Percentiles rank a stretch among this genome's conserved stretches.
These are phyloP conservation scores for Rhizophagus prolifer DNA, from an alignment of 192 early-diverging fungal species.

Conservation along the genomic window DNA sequence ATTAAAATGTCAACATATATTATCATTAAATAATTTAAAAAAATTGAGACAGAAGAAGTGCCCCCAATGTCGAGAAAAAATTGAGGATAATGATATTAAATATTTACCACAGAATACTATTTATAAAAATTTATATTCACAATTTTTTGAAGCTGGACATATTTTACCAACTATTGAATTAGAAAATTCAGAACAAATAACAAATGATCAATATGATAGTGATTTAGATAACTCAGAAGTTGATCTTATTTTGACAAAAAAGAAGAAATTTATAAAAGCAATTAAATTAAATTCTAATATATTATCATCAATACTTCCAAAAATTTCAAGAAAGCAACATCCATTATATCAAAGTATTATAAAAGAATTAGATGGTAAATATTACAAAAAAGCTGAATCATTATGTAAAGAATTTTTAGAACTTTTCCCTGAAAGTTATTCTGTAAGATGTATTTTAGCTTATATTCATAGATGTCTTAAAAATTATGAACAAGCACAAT, in stretches of 20 bases:
- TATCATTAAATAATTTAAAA: no score
- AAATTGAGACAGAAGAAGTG: no score
- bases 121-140: not conserved
- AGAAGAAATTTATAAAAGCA: not conserved
- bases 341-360: not conserved
- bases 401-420: not conserved
- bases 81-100: not conserved
- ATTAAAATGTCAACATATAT: no score
- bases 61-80: not conserved
- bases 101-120: not conserved
- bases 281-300: not conserved
- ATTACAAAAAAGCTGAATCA: not conserved
- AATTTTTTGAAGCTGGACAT: not conserved
- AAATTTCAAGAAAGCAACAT: not conserved
- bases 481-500: not conserved
- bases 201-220: no score
- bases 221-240: not conserved
- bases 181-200: not conserved
- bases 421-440: not conserved
- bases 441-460: not conserved
- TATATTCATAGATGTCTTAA: not conserved
- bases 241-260: not conserved
- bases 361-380: not conserved
- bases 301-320: not conserved
- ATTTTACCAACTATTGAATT: not conserved